These are phyloP conservation scores for Mycena albidolilacea DNA, from an alignment of 768 basidiomycete genomes.

Conservation along the genomic window DNA sequence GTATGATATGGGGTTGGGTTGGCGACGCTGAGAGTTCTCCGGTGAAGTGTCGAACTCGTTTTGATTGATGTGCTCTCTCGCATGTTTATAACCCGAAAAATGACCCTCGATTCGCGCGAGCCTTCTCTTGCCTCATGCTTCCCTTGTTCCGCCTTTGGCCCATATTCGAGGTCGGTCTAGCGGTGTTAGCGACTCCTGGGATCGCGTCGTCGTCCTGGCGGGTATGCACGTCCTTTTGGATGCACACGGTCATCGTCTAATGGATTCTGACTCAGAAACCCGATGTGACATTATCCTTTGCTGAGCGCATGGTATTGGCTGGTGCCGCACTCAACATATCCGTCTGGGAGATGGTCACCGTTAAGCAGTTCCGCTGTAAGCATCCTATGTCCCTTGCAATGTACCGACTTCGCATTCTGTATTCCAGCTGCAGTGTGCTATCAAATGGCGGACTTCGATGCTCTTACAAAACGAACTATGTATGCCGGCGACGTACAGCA, in stretches of 20 bases:
- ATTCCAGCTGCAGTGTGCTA: slow-evolving; percentile 4
- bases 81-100: too few species aligned
- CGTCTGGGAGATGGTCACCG: background rate
- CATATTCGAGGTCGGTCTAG: background rate
- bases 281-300: background rate
- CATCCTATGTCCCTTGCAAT: background rate
- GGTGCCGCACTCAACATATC: background rate
- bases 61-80: too few species aligned
- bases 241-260: background rate
- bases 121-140: background rate
- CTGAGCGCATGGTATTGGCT: background rate
- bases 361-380: background rate
- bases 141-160: background rate
- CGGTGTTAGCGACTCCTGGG: background rate
- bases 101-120: too few species aligned
- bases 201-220: slow-evolving; percentile 6
- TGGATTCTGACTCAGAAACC: background rate
- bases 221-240: background rate
- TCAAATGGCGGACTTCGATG: slow-evolving; percentile 24
- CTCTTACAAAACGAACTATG: background rate
- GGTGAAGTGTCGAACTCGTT: too few species aligned
- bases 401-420: background rate
- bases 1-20: too few species aligned
- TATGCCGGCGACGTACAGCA: background rate
- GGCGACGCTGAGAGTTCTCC: too few species aligned